phyloP scores from a whole-genome alignment of 129 eudicot genomes.

The Cynara cardunculus region DNA sequence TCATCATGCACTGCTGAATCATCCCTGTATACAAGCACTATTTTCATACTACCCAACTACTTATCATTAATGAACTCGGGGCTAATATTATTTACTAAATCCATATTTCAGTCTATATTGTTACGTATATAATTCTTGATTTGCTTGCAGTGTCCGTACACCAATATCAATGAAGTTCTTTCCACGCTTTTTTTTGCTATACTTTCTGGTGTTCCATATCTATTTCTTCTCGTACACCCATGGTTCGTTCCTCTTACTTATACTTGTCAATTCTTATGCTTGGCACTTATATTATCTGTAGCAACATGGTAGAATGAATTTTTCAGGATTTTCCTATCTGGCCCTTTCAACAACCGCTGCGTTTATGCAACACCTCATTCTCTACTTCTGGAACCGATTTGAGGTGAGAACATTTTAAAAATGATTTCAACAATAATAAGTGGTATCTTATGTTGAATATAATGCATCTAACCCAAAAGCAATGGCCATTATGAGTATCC shows the following conservation, averaged over 20 bases:
- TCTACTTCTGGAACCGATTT: constrained; percentile 96
- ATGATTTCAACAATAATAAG: not conserved
- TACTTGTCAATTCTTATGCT: not conserved
- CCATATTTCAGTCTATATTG: not conserved
- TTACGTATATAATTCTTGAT: not conserved
- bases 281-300: not conserved
- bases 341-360: constrained; percentile 94
- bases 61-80: not conserved
- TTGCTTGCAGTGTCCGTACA: constrained; percentile 91
- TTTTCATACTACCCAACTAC: not conserved
- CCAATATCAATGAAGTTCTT: constrained; percentile 99
- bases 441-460: no score
- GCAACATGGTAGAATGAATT: constrained; percentile 5
- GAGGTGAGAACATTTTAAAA: constrained; percentile 43
- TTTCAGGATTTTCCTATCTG: constrained; percentile 86
- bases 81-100: not conserved
- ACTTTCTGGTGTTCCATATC: constrained; percentile 92
- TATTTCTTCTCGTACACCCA: constrained; percentile 92
- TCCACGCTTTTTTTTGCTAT: constrained; percentile 95
- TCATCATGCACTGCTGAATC: not conserved
- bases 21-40: not conserved
- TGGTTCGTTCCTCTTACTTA: constrained; percentile 43
- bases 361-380: constrained; percentile 96
- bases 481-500: no score
- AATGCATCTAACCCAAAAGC: not conserved